phyloP scores from a whole-genome alignment of 148 eudicot genomes.

The Simmondsia chinensis region DNA sequence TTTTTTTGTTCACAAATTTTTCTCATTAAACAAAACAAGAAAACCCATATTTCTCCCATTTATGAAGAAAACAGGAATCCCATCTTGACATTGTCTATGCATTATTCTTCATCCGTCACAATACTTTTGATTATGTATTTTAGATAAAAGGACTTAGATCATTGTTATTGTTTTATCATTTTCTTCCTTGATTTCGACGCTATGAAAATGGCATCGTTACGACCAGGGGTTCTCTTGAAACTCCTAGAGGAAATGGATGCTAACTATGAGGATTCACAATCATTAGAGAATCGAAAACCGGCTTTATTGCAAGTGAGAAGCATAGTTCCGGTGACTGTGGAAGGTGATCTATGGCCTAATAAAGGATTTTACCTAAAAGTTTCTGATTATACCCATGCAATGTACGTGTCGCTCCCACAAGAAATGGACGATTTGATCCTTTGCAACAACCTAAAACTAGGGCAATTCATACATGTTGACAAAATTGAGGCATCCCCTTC shows the following conservation, averaged over 20 bases:
- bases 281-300: conserved; percentile 18
- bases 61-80: too few relatives aligned
- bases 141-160: too few relatives aligned
- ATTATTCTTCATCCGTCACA: too few relatives aligned
- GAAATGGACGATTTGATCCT: conserved; percentile 54
- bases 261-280: conserved; percentile 7
- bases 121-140: too few relatives aligned
- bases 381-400: conserved; percentile 54
- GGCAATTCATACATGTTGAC: conserved; percentile 55
- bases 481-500: conserved; percentile 32
- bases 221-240: conserved; percentile 33
- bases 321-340: conserved; percentile 53
- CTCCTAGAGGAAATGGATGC: conserved; percentile 36
- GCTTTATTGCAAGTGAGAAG: conserved; percentile 48
- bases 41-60: too few relatives aligned
- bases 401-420: conserved; percentile 43
- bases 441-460: conserved; percentile 42
- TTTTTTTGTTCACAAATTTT: too few relatives aligned
- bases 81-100: too few relatives aligned
- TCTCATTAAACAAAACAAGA: too few relatives aligned
- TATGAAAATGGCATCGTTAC: conserved; percentile 37
- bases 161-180: too few relatives aligned
- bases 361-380: conserved; percentile 61
- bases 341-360: conserved; percentile 55
- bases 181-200: too few relatives aligned